Base-by-base conservation (phyloP, 2,329 filamentous ascomycete genomes). In the Thelonectria olida region DNA sequence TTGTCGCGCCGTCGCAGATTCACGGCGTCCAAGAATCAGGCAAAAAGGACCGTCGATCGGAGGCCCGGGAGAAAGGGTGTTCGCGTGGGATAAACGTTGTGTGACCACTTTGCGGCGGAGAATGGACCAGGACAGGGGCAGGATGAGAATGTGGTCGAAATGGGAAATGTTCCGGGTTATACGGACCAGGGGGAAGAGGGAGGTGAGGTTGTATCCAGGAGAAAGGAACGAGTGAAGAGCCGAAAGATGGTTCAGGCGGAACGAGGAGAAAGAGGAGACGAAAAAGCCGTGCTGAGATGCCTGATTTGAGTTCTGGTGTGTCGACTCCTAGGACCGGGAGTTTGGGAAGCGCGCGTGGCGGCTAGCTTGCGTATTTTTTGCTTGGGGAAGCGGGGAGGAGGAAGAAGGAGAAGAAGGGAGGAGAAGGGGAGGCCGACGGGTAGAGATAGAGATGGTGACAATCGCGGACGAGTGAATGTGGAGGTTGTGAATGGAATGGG, bases 291-390 rank as follows among this genome's bases (percentile, higher is more conserved):
- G 22, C 28, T 67, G 52, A 49, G 66, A 69, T 66, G 66, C 64
- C 67, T 58, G 66, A 69, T 66, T 68, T 71, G 65, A 70, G 63
- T 70, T 71, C 67, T 60, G 15, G 38, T 36, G 8, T 34, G 20
- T 36, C 20, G 52, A 22, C 38, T 48, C n/a, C 50, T 31, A 64
- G 65, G 58, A 65, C 68, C 67, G 41, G 65, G 68, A 68, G 62
- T 65, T 64, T 68, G 68, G 68, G 64, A 68, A 63, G 62, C 67
- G 67, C 67, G 65, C 68, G 68, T 67, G 62, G 62, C 68, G 65
- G 62, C 66, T 68, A 70, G 64, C 66, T 63, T 62, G 60, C 53
- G 61, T 38, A 47, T 44, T 45, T 49, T 59, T 62, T 58, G 25
- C 51, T 63, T 68, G 65, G 66, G 57, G 65, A 68, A 71, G 65